Percentiles rank a stretch among this genome's conserved stretches.
These are phyloP conservation scores for Actinomucor elegans DNA, from an alignment of 371 early-diverging fungal species.

Conservation along the genomic window DNA sequence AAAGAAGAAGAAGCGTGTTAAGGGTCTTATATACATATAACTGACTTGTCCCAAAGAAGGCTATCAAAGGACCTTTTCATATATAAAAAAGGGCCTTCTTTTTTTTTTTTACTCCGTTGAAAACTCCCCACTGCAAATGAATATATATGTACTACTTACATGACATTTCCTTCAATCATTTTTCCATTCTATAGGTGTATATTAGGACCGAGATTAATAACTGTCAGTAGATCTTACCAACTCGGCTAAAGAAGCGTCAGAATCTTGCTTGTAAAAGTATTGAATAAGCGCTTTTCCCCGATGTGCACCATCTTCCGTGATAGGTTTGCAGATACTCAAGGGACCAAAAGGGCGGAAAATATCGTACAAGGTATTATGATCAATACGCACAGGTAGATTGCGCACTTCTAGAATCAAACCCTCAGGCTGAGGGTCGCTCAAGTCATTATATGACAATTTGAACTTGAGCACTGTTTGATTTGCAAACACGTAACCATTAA, in stretches of 20 bases:
- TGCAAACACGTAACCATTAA: conserved; percentile 30
- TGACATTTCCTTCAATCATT: conserved; percentile 11
- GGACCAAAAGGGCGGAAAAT: conserved; percentile 45
- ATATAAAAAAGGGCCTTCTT: background rate
- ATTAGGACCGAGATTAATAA: background rate
- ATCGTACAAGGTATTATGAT: conserved; percentile 31
- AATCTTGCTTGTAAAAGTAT: conserved; percentile 33
- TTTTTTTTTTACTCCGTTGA: background rate
- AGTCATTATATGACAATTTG: conserved; percentile 19
- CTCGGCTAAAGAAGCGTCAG: conserved; percentile 20
- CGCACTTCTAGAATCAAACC: conserved; percentile 31
- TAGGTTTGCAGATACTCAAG: conserved; percentile 29
- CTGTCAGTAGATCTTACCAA: conserved; percentile 22
- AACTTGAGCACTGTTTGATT: conserved; percentile 26
- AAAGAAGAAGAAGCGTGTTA: background rate
- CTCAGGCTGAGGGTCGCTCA: conserved; percentile 22
- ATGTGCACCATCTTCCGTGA: conserved; percentile 20
- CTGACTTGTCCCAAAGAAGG: no score
- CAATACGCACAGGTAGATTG: conserved; percentile 23
- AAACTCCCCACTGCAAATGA: background rate
- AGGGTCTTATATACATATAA: no score
- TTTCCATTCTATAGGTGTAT: conserved; percentile 14
- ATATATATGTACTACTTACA: no score
- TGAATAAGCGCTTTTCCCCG: conserved; percentile 33
- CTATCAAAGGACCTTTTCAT: background rate